These are phyloP conservation scores for Lactarius hengduanensis DNA, from an alignment of 768 basidiomycete genomes.

Conservation along the genomic window DNA sequence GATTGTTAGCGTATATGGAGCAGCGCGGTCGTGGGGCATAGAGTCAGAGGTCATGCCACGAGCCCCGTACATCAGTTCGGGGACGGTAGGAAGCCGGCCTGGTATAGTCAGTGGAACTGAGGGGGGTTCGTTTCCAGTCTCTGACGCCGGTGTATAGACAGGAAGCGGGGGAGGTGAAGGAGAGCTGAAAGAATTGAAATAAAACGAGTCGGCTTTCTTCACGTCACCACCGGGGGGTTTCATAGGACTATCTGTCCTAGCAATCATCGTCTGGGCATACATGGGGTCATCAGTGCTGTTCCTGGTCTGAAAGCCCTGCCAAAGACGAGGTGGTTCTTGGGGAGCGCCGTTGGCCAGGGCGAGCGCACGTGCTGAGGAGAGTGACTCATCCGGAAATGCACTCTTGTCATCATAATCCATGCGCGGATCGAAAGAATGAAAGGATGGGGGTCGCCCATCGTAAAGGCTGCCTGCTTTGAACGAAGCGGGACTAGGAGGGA, in stretches of 20 bases:
- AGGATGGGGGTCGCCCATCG: background rate
- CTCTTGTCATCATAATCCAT: background rate
- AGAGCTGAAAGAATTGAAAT: conserved; percentile 6
- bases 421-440: conserved; percentile 14
- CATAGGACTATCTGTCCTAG: background rate
- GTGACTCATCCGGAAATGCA: background rate
- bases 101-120: background rate
- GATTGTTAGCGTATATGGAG: background rate
- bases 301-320: background rate
- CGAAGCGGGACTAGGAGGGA: conserved; percentile 6
- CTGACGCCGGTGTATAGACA: conserved; percentile 8
- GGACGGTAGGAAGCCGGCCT: background rate
- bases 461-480: conserved; percentile 9
- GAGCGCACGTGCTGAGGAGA: background rate
- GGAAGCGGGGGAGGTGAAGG: conserved; percentile 1
- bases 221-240: background rate
- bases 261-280: background rate
- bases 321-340: background rate
- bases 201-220: background rate
- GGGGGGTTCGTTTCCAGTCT: conserved; percentile 1
- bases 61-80: background rate
- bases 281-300: background rate
- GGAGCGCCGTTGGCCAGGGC: background rate
- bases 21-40: background rate
- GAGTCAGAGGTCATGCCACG: background rate